Evolutionary conservation across 108 stramenopile genomes (phyloP).

Genomic region (Cyclostephanos tholiformis): DNA sequence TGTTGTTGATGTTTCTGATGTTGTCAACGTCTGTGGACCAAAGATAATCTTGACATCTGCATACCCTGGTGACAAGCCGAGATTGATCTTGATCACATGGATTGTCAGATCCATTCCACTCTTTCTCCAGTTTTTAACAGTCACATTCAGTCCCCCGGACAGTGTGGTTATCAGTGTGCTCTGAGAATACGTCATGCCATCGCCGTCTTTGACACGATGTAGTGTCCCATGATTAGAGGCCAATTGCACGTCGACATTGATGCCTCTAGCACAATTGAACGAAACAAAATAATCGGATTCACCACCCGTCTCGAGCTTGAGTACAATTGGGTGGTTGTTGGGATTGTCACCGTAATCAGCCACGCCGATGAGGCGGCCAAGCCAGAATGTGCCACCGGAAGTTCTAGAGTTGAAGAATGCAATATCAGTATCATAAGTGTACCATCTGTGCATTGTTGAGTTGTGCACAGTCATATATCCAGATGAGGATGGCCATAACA

Average conservation of each 20-base stretch:
- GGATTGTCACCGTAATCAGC: conserved; percentile 22
- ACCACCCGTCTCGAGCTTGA: conserved; percentile 34
- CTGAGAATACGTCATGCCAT: conserved; percentile 1
- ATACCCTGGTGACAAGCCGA: neutral
- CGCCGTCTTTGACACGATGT: neutral
- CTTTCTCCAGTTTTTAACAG: conserved; percentile 7
- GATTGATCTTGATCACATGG: conserved; percentile 5
- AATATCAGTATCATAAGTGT: conserved; percentile 3
- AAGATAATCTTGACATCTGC: neutral
- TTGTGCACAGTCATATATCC: neutral
- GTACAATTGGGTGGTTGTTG: conserved; percentile 10
- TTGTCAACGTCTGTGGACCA: neutral
- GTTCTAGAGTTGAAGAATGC: conserved; percentile 20
- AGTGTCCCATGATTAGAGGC: neutral
- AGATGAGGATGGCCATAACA: neutral
- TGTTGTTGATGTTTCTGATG: neutral
- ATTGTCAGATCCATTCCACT: neutral
- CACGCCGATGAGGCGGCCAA: conserved; percentile 9
- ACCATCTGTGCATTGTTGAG: conserved; percentile 23
- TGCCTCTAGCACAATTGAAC: conserved; percentile 22
- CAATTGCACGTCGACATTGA: neutral
- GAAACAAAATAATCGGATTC: conserved; percentile 21
- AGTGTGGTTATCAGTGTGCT: neutral
- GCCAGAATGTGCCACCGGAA: conserved; percentile 21
- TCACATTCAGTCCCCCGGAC: neutral